A percentile compares a stretch with the other conserved stretches of the same genome.
Conservation (phyloP, 257 asterid species). For the Penstemon davidsonii region DNA sequence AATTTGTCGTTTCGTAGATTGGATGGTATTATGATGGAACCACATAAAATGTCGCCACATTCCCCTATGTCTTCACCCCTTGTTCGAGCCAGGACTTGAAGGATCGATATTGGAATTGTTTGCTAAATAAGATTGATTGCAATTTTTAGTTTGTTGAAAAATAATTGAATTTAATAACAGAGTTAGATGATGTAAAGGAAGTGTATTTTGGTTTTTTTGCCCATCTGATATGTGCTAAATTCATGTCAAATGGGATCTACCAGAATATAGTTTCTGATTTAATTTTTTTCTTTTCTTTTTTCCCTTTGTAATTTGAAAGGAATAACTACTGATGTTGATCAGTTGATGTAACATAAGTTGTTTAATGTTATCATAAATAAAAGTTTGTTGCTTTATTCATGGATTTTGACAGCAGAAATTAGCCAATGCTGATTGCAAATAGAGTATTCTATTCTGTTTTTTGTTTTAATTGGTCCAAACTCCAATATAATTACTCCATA, state of each 20-base stretch:
- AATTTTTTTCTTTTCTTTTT: conserved; percentile 1
- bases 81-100: conserved; percentile 61
- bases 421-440: not conserved
- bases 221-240: conserved; percentile 15
- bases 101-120: not conserved
- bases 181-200: conserved; percentile 8
- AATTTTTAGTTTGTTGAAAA: too few species aligned
- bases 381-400: not conserved
- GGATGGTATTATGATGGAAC: conserved; percentile 51
- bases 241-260: conserved; percentile 24
- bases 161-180: not conserved
- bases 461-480: too few species aligned
- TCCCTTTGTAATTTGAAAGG: conserved; percentile 5
- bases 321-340: not conserved
- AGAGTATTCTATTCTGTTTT: too few species aligned
- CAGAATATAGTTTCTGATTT: conserved; percentile 5
- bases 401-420: not conserved
- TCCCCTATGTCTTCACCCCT: conserved; percentile 90
- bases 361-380: not conserved
- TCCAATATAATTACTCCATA: too few species aligned
- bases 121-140: conserved; percentile 17
- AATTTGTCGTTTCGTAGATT: conserved; percentile 66
- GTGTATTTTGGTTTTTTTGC: conserved; percentile 22
- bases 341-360: not conserved
- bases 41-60: conserved; percentile 58